Percentiles rank a stretch among this genome's conserved stretches.
These are phyloP conservation scores for Paraconiothyrium brasiliense DNA, from an alignment of 2,329 filamentous ascomycete species.

Conservation along the genomic window DNA sequence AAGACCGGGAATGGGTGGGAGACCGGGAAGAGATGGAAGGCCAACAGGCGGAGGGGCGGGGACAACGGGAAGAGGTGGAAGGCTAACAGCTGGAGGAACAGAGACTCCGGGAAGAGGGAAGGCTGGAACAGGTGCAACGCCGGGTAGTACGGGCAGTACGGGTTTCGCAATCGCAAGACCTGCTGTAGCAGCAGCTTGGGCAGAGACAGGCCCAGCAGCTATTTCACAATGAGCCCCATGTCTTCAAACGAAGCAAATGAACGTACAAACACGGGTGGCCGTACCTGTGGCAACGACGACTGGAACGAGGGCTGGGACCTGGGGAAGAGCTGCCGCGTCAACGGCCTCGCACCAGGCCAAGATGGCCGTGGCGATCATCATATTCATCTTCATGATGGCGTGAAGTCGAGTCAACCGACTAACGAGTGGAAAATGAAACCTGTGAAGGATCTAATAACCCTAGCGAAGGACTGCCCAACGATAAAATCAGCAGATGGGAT, in stretches of 20 bases:
- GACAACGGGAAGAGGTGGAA: too few relatives aligned
- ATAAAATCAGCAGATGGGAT: background rate
- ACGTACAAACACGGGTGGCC: background rate
- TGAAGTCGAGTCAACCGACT: conserved; percentile 7
- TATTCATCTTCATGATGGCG: conserved; percentile 22
- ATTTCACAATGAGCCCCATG: conserved; percentile 5
- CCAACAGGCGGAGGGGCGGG: too few relatives aligned
- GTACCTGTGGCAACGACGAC: background rate
- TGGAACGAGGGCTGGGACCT: conserved; percentile 9
- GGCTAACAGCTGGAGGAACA: too few relatives aligned
- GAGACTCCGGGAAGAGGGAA: background rate
- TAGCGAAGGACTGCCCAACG: conserved; percentile 19
- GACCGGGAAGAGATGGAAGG: background rate
- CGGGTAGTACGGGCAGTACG: conserved; percentile 2
- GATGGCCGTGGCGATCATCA: conserved; percentile 20
- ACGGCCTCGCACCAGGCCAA: conserved; percentile 22
- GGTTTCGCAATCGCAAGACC: conserved; percentile 12
- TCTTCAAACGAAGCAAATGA: background rate
- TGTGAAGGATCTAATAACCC: conserved; percentile 18
- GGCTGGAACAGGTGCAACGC: background rate
- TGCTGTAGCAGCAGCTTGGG: background rate
- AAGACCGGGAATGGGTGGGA: background rate
- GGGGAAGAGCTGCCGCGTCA: conserved; percentile 22
- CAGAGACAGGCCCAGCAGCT: conserved; percentile 4
- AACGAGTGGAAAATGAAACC: conserved; percentile 5